Evolutionary conservation across 1,284 basidiomycete genomes (phyloP).

Genomic region (Coniferiporia sulphurascens): DNA sequence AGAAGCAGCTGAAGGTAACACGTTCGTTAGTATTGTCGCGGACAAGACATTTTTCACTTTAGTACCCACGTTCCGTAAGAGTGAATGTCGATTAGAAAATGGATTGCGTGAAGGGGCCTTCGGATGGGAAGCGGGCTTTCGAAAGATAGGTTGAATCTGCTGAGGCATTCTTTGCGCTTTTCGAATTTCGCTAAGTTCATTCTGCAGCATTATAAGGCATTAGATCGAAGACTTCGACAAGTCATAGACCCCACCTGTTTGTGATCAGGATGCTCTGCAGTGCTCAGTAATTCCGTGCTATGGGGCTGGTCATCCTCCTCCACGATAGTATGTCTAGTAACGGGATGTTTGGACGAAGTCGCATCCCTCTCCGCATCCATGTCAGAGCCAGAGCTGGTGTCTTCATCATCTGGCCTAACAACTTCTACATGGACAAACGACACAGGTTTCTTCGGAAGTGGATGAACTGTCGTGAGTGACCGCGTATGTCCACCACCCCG

Average conservation of each 20-base stretch:
- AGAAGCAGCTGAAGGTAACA: conserved; percentile 60
- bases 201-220: not conserved
- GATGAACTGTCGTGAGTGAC: conserved; percentile 28
- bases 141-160: conserved; percentile 9
- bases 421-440: conserved; percentile 2
- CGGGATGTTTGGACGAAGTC: conserved; percentile 50
- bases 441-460: conserved; percentile 14
- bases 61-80: conserved; percentile 68
- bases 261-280: not conserved
- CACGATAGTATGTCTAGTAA: not conserved
- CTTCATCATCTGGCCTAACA: conserved; percentile 30
- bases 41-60: not conserved
- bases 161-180: not conserved
- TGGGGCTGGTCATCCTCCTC: no score
- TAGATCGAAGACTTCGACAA: not conserved
- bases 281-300: not conserved
- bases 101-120: conserved; percentile 55
- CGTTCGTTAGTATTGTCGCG: not conserved
- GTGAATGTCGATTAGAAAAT: conserved; percentile 60
- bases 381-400: conserved; percentile 51
- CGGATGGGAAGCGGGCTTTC: conserved; percentile 41
- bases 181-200: not conserved
- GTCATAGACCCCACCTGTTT: not conserved
- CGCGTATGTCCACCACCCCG: conserved; percentile 29
- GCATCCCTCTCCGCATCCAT: conserved; percentile 29